Base-by-base conservation (phyloP, 345 rosid species). In the Eucalyptus viminalis region DNA sequence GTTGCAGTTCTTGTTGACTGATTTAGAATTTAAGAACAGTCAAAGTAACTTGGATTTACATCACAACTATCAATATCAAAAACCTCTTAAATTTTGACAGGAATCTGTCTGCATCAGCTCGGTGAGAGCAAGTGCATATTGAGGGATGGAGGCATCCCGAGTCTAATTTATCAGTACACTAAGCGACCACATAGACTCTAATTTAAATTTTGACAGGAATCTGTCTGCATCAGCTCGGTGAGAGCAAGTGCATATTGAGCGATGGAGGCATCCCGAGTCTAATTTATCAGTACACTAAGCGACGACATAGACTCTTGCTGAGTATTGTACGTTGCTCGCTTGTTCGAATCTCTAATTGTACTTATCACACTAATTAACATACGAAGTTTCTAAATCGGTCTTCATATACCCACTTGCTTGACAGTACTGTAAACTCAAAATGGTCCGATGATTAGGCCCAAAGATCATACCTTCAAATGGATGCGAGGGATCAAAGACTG, bases 401-500 rank as follows among this genome's bases (percentile, higher is more conserved):
- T 76, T 40, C 9, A 62, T 34, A 21, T 31, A 56, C 88, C 19
- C 49, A 56, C 88, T 16, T 56, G 88, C 69, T 40, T 76, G 27
- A 40, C 47, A 11, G 43, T 11, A 37, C 83, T 21, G 83, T 11
- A 76, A 37, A 76, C 83, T 76, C 83, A 11, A 76, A 76, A 21
- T 37, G 47, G 45, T 76, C 83, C 13, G 45, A 37, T 76, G 25
- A 11, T 76, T 8, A 11, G 83, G 83, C 43, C 27, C 45, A 21
- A 50, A 86, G 87, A 51, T 14, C 87, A 21, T 62, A 93, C 97
- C 97, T 90, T 92, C 62, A 60, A 91, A 93, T 31, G 97, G 96
- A 90, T 95, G 95, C 62, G 88, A 54, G 15, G 97, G 98, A 43
- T 90, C 94, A 85, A 89, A 96, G 14, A 93, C 49, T 1, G 97